Evolutionary conservation across 495 filamentous ascomycete species (phyloP).

Genomic region (Penicillium alfredii): DNA sequence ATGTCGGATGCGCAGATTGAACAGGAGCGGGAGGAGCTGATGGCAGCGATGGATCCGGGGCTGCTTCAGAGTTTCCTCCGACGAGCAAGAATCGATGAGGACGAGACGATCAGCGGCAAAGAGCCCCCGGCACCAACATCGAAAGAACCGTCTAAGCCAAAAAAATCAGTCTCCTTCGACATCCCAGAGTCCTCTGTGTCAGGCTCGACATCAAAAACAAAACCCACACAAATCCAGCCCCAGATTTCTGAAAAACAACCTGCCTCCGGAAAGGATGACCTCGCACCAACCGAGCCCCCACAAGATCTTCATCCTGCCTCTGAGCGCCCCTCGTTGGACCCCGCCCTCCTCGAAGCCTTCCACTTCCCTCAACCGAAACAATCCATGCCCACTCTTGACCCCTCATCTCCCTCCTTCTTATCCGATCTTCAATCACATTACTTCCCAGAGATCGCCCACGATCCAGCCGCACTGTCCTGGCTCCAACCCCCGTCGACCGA

Average conservation of each 20-base stretch:
- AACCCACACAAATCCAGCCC: constrained; percentile 4
- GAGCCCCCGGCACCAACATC: neutral
- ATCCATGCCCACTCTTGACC: constrained; percentile 67
- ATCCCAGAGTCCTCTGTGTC: too few species aligned
- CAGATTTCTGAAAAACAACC: constrained; percentile 16
- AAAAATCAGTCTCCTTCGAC: constrained; percentile 32
- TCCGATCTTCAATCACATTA: constrained; percentile 79
- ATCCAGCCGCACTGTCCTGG: constrained; percentile 85
- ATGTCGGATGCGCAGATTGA: constrained; percentile 84
- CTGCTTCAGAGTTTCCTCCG: constrained; percentile 72
- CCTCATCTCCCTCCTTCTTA: constrained; percentile 74
- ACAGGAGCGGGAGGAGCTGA: constrained; percentile 66
- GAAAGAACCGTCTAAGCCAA: constrained; percentile 9
- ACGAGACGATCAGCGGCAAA: constrained; percentile 5
- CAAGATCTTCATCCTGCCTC: constrained; percentile 40
- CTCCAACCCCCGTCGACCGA: constrained; percentile 68
- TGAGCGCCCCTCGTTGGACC: constrained; percentile 30
- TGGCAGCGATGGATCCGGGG: constrained; percentile 59
- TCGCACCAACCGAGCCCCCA: constrained; percentile 29
- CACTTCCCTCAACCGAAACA: constrained; percentile 36
- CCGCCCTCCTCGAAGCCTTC: constrained; percentile 58
- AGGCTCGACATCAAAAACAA: too few species aligned
- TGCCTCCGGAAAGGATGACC: constrained; percentile 32
- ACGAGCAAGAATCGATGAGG: constrained; percentile 72
- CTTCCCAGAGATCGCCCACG: constrained; percentile 79